A percentile compares a stretch with the other conserved stretches of the same genome.
phyloP scores from a whole-genome alignment of 2,329 filamentous ascomycete genomes.

The Phialophora expanda region DNA sequence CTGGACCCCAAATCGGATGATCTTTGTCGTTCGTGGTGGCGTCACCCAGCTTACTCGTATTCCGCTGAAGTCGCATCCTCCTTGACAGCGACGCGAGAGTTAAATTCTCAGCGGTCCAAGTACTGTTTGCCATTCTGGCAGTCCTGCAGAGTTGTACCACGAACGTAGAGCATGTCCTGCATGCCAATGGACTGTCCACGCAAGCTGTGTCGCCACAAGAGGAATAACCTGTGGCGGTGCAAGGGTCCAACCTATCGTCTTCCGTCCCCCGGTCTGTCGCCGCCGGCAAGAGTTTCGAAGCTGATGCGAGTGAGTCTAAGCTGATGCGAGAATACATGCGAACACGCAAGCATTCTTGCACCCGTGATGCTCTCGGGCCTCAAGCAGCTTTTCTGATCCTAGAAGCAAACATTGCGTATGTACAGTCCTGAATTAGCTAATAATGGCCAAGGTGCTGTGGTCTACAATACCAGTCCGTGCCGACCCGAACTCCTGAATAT shows the following conservation, averaged over 20 bases:
- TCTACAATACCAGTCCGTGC: neutral
- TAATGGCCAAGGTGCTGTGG: neutral
- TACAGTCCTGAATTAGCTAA: slow-evolving; percentile 17
- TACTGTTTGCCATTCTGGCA: neutral
- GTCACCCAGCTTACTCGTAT: neutral
- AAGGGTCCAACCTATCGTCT: neutral
- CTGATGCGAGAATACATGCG: neutral
- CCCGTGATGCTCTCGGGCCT: neutral
- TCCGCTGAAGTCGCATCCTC: neutral
- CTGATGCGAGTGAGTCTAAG: neutral
- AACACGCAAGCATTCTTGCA: neutral
- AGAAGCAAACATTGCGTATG: slow-evolving; percentile 2
- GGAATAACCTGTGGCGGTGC: slow-evolving; percentile 13
- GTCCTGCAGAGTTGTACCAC: too few species aligned
- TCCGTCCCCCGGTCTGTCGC: neutral
- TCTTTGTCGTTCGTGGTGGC: neutral
- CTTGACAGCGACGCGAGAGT: neutral
- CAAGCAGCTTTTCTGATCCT: neutral
- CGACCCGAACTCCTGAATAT: neutral
- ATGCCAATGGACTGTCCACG: neutral
- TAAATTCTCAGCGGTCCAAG: neutral
- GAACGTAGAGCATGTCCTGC: neutral
- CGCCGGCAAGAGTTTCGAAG: neutral
- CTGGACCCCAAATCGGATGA: slow-evolving; percentile 5
- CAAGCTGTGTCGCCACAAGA: slow-evolving; percentile 9